phyloP scores from a whole-genome alignment of 805 yeast species.

The Debaryomyces castellii region DNA sequence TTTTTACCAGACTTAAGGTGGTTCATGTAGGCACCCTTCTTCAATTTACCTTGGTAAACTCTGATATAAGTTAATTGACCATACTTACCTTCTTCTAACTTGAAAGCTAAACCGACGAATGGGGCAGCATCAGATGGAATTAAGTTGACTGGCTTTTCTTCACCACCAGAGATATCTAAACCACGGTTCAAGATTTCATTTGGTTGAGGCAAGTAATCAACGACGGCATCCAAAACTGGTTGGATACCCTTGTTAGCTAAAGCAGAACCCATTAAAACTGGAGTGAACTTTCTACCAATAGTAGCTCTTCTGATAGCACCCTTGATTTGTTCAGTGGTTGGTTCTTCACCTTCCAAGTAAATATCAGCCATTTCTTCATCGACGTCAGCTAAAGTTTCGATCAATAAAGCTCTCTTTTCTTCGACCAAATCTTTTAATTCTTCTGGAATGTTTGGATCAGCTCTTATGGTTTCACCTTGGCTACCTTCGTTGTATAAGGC shows the following conservation, averaged over 20 bases:
- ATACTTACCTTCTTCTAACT: constrained; percentile 95
- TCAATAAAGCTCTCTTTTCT: constrained; percentile 81
- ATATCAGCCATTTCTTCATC: constrained; percentile 97
- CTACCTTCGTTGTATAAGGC: constrained; percentile 86
- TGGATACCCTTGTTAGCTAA: constrained; percentile 95
- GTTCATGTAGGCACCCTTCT: constrained; percentile 84
- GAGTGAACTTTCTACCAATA: constrained; percentile 92
- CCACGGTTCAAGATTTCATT: constrained; percentile 90
- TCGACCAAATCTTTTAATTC: constrained; percentile 80
- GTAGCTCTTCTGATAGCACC: constrained; percentile 93
- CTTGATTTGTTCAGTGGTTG: constrained; percentile 79
- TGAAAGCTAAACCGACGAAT: constrained; percentile 96
- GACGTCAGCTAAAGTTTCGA: constrained; percentile 95
- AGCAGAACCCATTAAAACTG: constrained; percentile 99
- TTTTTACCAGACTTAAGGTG: constrained; percentile 92
- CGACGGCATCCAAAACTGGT: constrained; percentile 92
- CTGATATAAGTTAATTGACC: constrained; percentile 97
- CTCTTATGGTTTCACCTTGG: constrained; percentile 80
- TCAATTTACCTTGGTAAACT: constrained; percentile 93
- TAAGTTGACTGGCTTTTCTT: constrained; percentile 61
- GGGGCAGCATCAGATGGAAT: constrained; percentile 74
- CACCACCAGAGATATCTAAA: constrained; percentile 68
- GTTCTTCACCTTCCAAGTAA: constrained; percentile 85
- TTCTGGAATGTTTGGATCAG: constrained; percentile 66
- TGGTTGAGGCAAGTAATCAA: constrained; percentile 94